Evolutionary conservation across 805 yeast genomes (phyloP), one percentile per base, ranked within the genome.

Genomic region (Sporopachydermia quercuum): DNA sequence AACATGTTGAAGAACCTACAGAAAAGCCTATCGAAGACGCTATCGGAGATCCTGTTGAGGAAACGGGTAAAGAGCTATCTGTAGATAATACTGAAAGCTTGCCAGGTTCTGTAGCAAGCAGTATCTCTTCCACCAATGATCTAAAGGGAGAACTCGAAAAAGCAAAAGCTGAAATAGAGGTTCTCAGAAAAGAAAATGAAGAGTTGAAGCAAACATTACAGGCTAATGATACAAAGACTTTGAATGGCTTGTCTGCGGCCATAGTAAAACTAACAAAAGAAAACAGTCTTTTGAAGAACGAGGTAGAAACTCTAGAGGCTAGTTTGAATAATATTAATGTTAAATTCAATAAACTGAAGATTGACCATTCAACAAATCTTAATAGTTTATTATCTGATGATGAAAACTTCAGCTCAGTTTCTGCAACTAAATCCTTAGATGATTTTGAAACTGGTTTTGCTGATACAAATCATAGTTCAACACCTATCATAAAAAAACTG

Each of bases 151-250:
- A 62, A 35, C 53, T 65, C 13, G 49, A 47, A 3, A 47, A 52
- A n/a, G 49, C 71, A 4, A 49, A 49, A 16, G 45, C 48, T 4
- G 52, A 63, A 39, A 44, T 63, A 16, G 47, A 45, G 18, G 42
- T 41, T 13, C 49, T 70, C 3, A 65, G 65, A 36, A 43, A 51
- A 18, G 67, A 67, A 39, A 44, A 65, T 13, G 68, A 62, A 35
- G 48, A 50, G 3, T 43, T 60, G 8, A 60, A 60, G 16, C 52
- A 60, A 16, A 58, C 57, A 23, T 52, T 53, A 15, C 57, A 57
- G 33, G 51, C 48, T 5, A n/a, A n/a, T n/a, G n/a, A n/a, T n/a
- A n/a, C n/a, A n/a, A n/a, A n/a, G n/a, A n/a, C n/a, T n/a, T n/a
- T n/a, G n/a, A n/a, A n/a, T n/a, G n/a, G n/a, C n/a, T n/a, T n/a